These are phyloP conservation scores for Cylindrotheca closterium DNA, from an alignment of 108 stramenopile species.

Conservation along the genomic window DNA sequence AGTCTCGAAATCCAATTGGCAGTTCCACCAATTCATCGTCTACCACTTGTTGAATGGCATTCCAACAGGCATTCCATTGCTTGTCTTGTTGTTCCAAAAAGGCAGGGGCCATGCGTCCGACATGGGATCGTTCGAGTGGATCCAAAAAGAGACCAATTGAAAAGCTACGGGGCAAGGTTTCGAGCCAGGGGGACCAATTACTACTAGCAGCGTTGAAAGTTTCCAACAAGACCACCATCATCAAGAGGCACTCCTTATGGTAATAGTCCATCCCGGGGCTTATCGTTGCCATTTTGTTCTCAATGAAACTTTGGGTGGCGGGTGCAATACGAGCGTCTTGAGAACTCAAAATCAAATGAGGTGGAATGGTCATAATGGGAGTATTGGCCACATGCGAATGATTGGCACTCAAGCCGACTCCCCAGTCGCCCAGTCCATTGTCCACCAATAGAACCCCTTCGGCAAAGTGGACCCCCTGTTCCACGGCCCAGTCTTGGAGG, in stretches of 20 bases:
- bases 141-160: conserved; percentile 50
- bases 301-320: not conserved
- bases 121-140: conserved; percentile 18
- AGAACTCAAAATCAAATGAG: conserved; percentile 17
- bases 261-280: conserved; percentile 9
- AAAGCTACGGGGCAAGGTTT: conserved; percentile 48
- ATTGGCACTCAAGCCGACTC: conserved; percentile 8
- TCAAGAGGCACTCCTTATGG: conserved; percentile 42
- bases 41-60: not conserved
- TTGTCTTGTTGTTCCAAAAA: conserved; percentile 14
- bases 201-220: conserved; percentile 8
- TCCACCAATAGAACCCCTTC: conserved; percentile 19
- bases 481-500: conserved; percentile 12
- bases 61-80: conserved; percentile 22
- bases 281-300: conserved; percentile 1
- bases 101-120: conserved; percentile 20
- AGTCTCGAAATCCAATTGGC: not conserved
- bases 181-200: conserved; percentile 43
- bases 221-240: conserved; percentile 48
- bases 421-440: conserved; percentile 23
- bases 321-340: not conserved
- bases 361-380: conserved; percentile 22
- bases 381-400: conserved; percentile 6
- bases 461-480: conserved; percentile 14
- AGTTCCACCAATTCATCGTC: not conserved